Evolutionary conservation across 176 grass and related monocot species (phyloP), one percentile per base, ranked within the genome.

Genomic region (Avena eriantha): DNA sequence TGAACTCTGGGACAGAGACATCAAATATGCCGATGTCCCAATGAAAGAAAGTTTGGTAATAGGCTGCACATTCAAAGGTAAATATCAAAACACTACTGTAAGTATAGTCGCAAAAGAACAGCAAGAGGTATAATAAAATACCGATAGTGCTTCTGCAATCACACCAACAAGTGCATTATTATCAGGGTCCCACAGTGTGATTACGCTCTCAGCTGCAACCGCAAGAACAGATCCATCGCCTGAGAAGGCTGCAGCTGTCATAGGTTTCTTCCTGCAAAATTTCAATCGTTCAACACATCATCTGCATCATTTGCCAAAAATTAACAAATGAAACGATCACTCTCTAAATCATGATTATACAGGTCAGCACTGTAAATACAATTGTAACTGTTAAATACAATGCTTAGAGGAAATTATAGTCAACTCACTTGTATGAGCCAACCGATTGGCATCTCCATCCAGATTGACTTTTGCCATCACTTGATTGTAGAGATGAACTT

Each of bases 361-460:
- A 10, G 29, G 46, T 66, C 63, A 53, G 29, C 54, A 21, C 18
- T 35, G 10, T 39, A 56, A 57, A 85, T 58, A 80, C 41, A 15
- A 55, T 51, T 43, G 64, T 33, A 21, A 55, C 21, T 59, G 1
- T 76, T 46, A 67, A 67, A 56, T n/a, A 54, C 43, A 72, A 77
- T 65, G 55, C 76, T 48, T 74, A 33, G 21, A 83, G 35, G 21
- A 57, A 86, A 82, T 55, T 45, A 61, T 41, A 86, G 47, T 33
- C 58, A 69, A 88, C 87, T 82, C 90, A 99, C 97, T 93, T 99
- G 97, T 99, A 99, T 22, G 97, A 99, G 79, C 97, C 90, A 84
- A 96, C 87, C 17, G 97, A 96, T 89, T 94, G 97, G 90, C 97
- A 99, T 91, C 90, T 96, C 97, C 97, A 99, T 90, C 97, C 92